Percentiles rank a stretch among this genome's conserved stretches.
Conservation (phyloP, 805 yeast species). For the Clavispora vitiphila region DNA sequence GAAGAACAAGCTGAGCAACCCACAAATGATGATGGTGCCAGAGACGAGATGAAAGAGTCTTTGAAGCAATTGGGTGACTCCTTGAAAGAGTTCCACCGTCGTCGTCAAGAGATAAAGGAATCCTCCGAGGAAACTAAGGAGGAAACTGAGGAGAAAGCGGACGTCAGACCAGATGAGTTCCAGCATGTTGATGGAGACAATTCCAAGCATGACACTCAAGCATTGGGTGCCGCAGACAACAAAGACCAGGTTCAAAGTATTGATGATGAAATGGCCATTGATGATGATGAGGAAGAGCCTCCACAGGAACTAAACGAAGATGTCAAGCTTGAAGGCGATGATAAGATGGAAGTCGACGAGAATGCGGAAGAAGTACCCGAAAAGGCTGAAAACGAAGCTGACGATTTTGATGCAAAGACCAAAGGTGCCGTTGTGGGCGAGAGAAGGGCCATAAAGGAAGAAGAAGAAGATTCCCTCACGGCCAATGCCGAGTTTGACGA, state of each 20-base stretch:
- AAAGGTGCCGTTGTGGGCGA: slow-evolving; percentile 50
- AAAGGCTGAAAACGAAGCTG: slow-evolving; percentile 22
- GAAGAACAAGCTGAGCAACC: slow-evolving; percentile 35
- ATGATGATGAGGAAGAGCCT: slow-evolving; percentile 46
- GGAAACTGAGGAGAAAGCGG: slow-evolving; percentile 46
- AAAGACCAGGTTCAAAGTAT: slow-evolving; percentile 72
- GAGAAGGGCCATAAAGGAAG: slow-evolving; percentile 24
- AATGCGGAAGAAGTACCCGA: slow-evolving; percentile 24
- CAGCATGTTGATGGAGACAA: slow-evolving; percentile 79
- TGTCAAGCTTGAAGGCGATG: slow-evolving; percentile 24
- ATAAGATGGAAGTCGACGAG: slow-evolving; percentile 26
- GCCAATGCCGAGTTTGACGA: slow-evolving; percentile 27
- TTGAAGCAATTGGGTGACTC: slow-evolving; percentile 89
- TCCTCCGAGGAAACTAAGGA: slow-evolving; percentile 46
- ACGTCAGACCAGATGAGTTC: slow-evolving; percentile 77
- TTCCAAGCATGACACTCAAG: slow-evolving; percentile 79
- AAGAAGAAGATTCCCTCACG: slow-evolving; percentile 8
- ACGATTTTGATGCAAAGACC: slow-evolving; percentile 45
- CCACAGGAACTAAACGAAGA: slow-evolving; percentile 25
- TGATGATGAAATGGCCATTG: slow-evolving; percentile 77
- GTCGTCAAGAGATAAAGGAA: slow-evolving; percentile 82
- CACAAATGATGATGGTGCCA: slow-evolving; percentile 44
- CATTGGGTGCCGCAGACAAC: slow-evolving; percentile 76
- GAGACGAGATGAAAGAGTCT: slow-evolving; percentile 69
- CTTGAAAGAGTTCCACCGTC: slow-evolving; percentile 83